These are phyloP conservation scores for Oryza meridionalis DNA, from an alignment of 176 grass and related monocot genomes.

Conservation along the genomic window DNA sequence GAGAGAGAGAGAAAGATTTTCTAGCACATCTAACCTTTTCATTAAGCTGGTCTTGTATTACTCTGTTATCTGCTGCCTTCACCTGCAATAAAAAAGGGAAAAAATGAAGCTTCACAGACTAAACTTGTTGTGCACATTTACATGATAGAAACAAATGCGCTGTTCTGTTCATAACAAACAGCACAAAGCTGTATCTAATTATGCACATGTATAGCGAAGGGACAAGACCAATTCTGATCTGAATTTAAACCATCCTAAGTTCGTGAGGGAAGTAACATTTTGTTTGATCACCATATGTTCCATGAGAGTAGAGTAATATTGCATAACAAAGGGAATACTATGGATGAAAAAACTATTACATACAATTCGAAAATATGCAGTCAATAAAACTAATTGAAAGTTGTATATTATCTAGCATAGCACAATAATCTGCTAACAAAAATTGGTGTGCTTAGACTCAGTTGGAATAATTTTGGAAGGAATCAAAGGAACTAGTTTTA, in stretches of 20 bases:
- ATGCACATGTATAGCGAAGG: neutral
- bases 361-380: neutral
- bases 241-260: neutral
- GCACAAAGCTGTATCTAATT: constrained; percentile 15
- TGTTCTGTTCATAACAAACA: constrained; percentile 11
- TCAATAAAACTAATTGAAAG: neutral
- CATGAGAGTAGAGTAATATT: no score
- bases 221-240: neutral
- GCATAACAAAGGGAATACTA: no score
- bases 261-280: neutral
- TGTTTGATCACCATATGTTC: neutral
- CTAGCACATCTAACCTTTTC: constrained; percentile 65
- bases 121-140: neutral
- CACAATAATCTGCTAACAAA: neutral
- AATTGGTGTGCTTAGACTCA: neutral
- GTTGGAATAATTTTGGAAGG: neutral
- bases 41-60: constrained; percentile 95
- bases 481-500: neutral
- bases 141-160: neutral
- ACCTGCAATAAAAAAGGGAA: constrained; percentile 63
- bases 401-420: neutral
- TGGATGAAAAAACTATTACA: neutral
- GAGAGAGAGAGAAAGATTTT: no score
- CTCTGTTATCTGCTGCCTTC: constrained; percentile 93
- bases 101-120: constrained; percentile 30